phyloP scores from a whole-genome alignment of 1,284 basidiomycete species.

The Marasmius sp. region DNA sequence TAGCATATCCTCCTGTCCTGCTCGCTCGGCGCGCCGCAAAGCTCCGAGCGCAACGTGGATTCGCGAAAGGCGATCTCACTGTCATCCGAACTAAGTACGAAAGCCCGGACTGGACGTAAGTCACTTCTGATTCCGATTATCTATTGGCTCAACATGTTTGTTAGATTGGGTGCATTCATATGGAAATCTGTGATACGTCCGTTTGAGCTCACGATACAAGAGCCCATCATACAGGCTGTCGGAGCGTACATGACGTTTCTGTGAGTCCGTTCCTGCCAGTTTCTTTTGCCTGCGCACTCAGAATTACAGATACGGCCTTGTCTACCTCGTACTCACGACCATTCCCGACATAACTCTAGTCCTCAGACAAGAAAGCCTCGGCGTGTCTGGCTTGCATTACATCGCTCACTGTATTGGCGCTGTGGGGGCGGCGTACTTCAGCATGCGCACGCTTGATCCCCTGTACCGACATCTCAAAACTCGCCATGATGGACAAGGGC shows the following conservation, averaged over 20 bases:
- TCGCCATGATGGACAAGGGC: not conserved
- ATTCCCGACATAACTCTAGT: slow-evolving; percentile 62
- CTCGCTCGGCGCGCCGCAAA: not conserved
- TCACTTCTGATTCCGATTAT: not conserved
- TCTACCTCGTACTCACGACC: slow-evolving; percentile 48
- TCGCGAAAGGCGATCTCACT: not conserved
- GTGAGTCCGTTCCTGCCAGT: slow-evolving; percentile 11
- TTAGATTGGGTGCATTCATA: not conserved
- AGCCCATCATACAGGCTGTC: slow-evolving; percentile 1
- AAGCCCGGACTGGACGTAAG: not conserved
- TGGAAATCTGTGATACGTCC: not conserved
- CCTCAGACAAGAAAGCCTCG: slow-evolving; percentile 45
- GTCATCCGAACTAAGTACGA: not conserved
- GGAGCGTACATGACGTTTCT: slow-evolving; percentile 1
- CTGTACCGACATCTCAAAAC: slow-evolving; percentile 36
- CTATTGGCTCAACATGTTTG: not conserved
- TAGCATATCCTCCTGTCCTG: not conserved
- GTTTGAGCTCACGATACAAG: not conserved
- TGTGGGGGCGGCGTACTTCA: slow-evolving; percentile 51
- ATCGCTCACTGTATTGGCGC: slow-evolving; percentile 62
- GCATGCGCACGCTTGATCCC: slow-evolving; percentile 53
- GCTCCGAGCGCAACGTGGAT: not conserved
- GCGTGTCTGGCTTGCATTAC: slow-evolving; percentile 64
- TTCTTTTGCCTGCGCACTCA: not conserved
- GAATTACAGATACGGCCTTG: not conserved